Evolutionary conservation across 768 basidiomycete genomes (phyloP).

Genomic region (Termitomyces sp.): DNA sequence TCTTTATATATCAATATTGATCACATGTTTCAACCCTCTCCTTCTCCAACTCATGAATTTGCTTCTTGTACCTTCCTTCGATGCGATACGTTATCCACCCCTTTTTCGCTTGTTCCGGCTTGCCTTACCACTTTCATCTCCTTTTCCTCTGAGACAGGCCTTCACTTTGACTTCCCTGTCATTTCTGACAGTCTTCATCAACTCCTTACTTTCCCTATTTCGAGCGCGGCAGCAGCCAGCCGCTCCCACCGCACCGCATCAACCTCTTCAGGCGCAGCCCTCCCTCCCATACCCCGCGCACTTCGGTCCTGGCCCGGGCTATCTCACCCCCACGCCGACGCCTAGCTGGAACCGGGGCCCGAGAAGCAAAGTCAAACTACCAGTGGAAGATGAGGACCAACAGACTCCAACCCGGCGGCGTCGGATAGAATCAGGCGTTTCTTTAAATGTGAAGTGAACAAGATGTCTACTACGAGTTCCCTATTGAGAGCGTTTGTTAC

Average conservation of each 20-base stretch:
- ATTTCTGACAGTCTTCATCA: slow-evolving; percentile 78
- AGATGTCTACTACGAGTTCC: not conserved
- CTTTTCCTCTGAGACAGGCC: slow-evolving; percentile 32
- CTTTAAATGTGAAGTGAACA: slow-evolving; percentile 50
- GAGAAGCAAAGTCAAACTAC: slow-evolving; percentile 25
- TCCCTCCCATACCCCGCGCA: slow-evolving; percentile 39
- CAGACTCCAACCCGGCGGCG: slow-evolving; percentile 47
- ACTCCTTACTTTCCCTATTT: slow-evolving; percentile 74
- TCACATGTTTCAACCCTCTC: slow-evolving; percentile 5
- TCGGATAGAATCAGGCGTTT: slow-evolving; percentile 50
- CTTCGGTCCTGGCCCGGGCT: slow-evolving; percentile 33
- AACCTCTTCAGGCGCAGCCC: slow-evolving; percentile 24
- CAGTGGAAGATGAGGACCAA: slow-evolving; percentile 33
- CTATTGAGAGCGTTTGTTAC: not conserved
- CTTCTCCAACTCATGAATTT: not conserved
- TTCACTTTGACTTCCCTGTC: slow-evolving; percentile 75
- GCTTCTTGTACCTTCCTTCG: not conserved
- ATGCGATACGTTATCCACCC: not conserved
- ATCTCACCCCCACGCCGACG: slow-evolving; percentile 47
- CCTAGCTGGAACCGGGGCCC: slow-evolving; percentile 43
- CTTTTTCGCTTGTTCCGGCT: not conserved
- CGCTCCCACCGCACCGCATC: slow-evolving; percentile 27
- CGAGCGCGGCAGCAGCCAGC: slow-evolving; percentile 59
- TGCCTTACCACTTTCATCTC: not conserved
- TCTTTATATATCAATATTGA: slow-evolving; percentile 3